Base-by-base conservation (phyloP, 495 filamentous ascomycete genomes). In the Penicillium alfredii region DNA sequence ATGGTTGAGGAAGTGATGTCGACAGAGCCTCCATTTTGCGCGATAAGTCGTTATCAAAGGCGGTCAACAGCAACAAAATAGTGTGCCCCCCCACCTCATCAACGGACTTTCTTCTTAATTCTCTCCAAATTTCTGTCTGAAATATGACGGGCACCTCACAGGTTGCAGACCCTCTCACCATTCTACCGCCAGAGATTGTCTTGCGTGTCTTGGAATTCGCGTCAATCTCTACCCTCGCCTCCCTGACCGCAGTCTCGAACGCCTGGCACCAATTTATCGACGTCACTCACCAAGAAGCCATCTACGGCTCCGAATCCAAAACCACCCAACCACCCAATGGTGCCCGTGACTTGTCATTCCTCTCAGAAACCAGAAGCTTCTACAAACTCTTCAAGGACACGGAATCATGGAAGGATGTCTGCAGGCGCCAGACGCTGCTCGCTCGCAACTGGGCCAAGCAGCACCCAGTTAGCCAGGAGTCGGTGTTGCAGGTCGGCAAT, bases 251-350 rank as follows among this genome's bases (percentile, higher is more conserved):
- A 1, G 44, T 53, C n/a, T 64, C 60, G 12, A 56, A 54, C 16
- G 58, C 60, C 20, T 66, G 63, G 63, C 58, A 64, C 38, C 30
- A 40, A 26, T 64, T 66, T 36, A 66, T 66, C 44, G 63, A 66
- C 45, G 41, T 53, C 48, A 61, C 59, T 4, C 61, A 66, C 38
- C 63, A 58, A 51, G 49, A 66, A 23, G 53, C 59, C 8, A 64
- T 66, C 44, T 66, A 66, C 39, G 33, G 33, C 16, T 54, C 56
- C 41, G 55, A 57, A 19, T 47, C 44, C 10, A 60, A 54, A 35
- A 55, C 52, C 1, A 16, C 22, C 5, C 51, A 54, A 23, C 54
- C 54, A 2, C 20, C 34, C 6, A 40, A 45, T 16, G 39, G 37
- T 4, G 13, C 35, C 19, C 54, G 49, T 6, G 56, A 60, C 28